Conservation (phyloP, 2,329 filamentous ascomycete species). For the Pseudocercospora fuligena region DNA sequence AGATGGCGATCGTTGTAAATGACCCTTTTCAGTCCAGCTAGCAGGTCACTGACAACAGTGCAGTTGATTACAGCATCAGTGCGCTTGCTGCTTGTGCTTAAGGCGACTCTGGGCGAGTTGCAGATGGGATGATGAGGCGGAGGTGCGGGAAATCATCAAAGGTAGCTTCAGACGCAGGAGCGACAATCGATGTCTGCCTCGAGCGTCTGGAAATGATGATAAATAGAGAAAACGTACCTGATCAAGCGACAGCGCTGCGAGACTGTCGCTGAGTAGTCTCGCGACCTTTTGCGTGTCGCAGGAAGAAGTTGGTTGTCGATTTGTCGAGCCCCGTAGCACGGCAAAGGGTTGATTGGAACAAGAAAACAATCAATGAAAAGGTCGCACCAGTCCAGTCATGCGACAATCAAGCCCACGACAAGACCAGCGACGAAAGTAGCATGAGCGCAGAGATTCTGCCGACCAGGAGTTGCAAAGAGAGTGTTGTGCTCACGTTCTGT, state of each 20-base stretch:
- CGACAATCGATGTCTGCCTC: constrained; percentile 5
- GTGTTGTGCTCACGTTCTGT: neutral
- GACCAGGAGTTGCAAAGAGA: neutral
- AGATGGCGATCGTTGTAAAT: neutral
- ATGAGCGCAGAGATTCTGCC: neutral
- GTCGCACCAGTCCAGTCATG: constrained; percentile 4
- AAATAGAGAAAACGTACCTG: constrained; percentile 1
- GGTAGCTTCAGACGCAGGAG: constrained; percentile 9
- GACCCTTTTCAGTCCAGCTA: neutral
- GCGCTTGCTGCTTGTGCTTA: neutral
- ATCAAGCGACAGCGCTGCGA: neutral
- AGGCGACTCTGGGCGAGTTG: neutral
- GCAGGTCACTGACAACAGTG: neutral
- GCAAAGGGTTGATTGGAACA: neutral
- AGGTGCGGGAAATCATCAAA: constrained; percentile 18
- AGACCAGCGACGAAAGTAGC: neutral
- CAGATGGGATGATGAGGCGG: constrained; percentile 17
- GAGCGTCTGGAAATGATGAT: neutral
- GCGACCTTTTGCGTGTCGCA: neutral
- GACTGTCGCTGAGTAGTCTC: neutral
- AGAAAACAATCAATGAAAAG: constrained; percentile 7
- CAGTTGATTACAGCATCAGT: neutral
- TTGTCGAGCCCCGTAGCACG: constrained; percentile 11
- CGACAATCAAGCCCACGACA: neutral
- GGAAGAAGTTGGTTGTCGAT: constrained; percentile 15